Evolutionary conservation across 73 alveolate genomes (phyloP).

Genomic region (Blepharisma stoltei): DNA sequence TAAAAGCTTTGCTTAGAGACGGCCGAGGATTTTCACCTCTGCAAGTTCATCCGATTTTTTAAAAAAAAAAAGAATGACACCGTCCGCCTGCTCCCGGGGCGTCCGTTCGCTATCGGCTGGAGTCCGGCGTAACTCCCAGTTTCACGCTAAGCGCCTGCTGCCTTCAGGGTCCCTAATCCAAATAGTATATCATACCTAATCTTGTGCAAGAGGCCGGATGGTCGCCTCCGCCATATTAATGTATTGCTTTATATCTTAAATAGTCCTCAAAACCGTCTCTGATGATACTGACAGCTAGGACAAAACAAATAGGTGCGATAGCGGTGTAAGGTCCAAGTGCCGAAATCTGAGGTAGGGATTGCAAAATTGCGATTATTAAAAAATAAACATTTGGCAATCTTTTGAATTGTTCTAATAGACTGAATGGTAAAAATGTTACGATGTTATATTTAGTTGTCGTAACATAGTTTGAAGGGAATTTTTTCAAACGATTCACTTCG

Average conservation of each 20-base stretch:
- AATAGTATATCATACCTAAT: conserved; percentile 66
- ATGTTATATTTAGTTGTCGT: conserved; percentile 76
- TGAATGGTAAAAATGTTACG: conserved; percentile 63
- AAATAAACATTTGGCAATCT: conserved; percentile 81
- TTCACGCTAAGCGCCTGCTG: background rate
- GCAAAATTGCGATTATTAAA: conserved; percentile 62
- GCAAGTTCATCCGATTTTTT: background rate
- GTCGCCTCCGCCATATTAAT: too few species aligned
- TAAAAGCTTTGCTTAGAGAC: conserved; percentile 38
- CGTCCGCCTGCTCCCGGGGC: too few species aligned
- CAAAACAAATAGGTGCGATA: conserved; percentile 61
- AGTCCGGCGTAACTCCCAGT: background rate
- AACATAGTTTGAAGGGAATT: conserved; percentile 49
- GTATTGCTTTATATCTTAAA: too few species aligned
- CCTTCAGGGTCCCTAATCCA: too few species aligned
- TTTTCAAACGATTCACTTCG: background rate
- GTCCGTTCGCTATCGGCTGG: too few species aligned
- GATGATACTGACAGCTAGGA: conserved; percentile 68
- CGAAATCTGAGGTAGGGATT: conserved; percentile 71
- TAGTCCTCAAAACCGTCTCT: conserved; percentile 91
- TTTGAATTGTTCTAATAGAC: conserved; percentile 60
- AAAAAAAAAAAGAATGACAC: background rate
- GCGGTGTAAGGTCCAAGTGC: conserved; percentile 63
- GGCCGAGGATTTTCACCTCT: too few species aligned
- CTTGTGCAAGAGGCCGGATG: conserved; percentile 79